These are phyloP conservation scores for Auriscalpium vulgare DNA, from an alignment of 768 basidiomycete genomes.

Conservation along the genomic window DNA sequence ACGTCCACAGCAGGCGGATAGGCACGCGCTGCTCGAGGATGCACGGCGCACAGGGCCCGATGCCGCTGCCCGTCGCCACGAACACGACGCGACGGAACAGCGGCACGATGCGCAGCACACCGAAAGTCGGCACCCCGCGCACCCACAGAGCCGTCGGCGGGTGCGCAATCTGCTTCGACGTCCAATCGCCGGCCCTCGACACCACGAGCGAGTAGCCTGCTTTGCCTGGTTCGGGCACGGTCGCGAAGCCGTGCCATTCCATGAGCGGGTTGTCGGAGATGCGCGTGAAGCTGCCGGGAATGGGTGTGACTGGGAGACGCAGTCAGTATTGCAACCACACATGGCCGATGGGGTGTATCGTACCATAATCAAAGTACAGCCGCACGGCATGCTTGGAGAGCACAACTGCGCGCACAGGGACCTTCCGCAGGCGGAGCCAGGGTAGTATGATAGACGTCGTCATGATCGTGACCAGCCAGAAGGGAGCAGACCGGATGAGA, in stretches of 20 bases:
- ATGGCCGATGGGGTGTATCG: neutral
- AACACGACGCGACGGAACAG: conserved; percentile 49
- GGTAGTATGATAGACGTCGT: conserved; percentile 49
- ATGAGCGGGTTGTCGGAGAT: conserved; percentile 37
- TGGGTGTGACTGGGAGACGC: conserved; percentile 20
- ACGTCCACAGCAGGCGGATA: conserved; percentile 53
- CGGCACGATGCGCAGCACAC: conserved; percentile 46
- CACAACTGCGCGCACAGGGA: conserved; percentile 43
- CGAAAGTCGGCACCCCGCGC: conserved; percentile 48
- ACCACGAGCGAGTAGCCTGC: conserved; percentile 45
- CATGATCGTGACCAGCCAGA: conserved; percentile 52
- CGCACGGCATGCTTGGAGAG: conserved; percentile 51
- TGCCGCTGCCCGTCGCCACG: conserved; percentile 51
- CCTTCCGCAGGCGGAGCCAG: conserved; percentile 49
- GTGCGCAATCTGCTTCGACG: conserved; percentile 40
- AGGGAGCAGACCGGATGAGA: conserved; percentile 35
- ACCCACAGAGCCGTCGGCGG: conserved; percentile 51
- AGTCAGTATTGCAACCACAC: neutral
- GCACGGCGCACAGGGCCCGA: conserved; percentile 51
- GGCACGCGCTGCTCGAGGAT: conserved; percentile 45
- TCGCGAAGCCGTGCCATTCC: conserved; percentile 56
- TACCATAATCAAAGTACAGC: conserved; percentile 52
- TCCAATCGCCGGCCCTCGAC: conserved; percentile 55
- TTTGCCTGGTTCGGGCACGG: conserved; percentile 34
- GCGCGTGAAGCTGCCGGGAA: conserved; percentile 28